A percentile compares a stretch with the other conserved stretches of the same genome.
phyloP scores from a whole-genome alignment of 2,329 filamentous ascomycete genomes.

The Lecanicillium sp. region DNA sequence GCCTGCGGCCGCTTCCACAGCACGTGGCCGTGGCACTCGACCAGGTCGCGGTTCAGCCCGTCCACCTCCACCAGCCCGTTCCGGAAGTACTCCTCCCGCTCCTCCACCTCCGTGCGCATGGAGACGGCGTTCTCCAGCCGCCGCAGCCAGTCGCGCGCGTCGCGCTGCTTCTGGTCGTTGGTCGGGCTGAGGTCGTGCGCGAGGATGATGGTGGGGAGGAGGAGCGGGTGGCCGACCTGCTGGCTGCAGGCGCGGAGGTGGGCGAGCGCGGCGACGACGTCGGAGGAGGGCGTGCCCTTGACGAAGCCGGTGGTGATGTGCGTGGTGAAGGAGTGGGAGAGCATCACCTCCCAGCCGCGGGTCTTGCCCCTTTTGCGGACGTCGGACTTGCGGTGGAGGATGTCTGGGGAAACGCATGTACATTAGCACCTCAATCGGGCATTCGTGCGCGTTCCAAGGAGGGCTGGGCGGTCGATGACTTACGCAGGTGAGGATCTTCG shows the following conservation, averaged over 20 bases:
- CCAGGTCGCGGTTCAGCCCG: slow-evolving; percentile 54
- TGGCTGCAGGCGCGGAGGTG: slow-evolving; percentile 44
- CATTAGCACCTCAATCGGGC: not conserved
- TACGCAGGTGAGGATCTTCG: slow-evolving; percentile 51
- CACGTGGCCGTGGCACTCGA: slow-evolving; percentile 57
- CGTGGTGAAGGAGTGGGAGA: slow-evolving; percentile 50
- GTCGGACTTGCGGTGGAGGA: slow-evolving; percentile 60
- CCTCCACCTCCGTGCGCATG: slow-evolving; percentile 54
- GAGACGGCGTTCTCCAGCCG: slow-evolving; percentile 55
- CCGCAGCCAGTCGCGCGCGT: slow-evolving; percentile 57
- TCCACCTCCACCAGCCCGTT: slow-evolving; percentile 50
- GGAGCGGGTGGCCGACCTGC: slow-evolving; percentile 51
- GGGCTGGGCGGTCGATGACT: slow-evolving; percentile 19
- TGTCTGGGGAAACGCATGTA: slow-evolving; percentile 34
- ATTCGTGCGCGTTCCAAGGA: too few relatives aligned
- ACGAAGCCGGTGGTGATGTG: slow-evolving; percentile 54
- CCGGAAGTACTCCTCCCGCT: slow-evolving; percentile 49
- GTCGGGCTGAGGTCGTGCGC: slow-evolving; percentile 50
- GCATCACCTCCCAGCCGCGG: slow-evolving; percentile 58
- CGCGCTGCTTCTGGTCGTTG: slow-evolving; percentile 56
- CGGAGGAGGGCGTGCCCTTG: slow-evolving; percentile 54
- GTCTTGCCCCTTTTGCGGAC: slow-evolving; percentile 59
- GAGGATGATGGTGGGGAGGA: slow-evolving; percentile 54
- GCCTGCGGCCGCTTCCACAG: slow-evolving; percentile 59
- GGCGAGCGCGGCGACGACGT: slow-evolving; percentile 42